Evolutionary conservation across 805 yeast species (phyloP), one percentile per base, ranked within the genome.

Genomic region (Kodamaea lidongshanica): DNA sequence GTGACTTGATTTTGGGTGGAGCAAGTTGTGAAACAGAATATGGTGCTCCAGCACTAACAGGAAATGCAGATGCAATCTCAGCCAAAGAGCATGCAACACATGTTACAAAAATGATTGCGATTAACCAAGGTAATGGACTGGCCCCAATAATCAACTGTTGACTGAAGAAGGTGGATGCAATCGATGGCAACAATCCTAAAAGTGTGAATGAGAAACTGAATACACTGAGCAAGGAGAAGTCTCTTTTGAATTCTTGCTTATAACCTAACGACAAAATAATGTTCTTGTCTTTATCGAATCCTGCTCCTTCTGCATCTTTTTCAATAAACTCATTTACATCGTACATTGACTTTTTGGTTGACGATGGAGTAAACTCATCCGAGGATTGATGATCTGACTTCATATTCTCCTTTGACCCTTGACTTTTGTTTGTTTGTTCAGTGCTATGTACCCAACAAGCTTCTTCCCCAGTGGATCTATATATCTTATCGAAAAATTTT

Each of bases 11-110:
- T 41, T 59, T 61, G 15, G 68, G 70, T 10, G 82, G 82, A 3
- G 81, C 70, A 40, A 77, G 55, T 42, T 74, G 73, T 3, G 74
- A 65, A 1, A 77, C 77, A 36, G 84, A 81, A 42, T 78, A 78
- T 28, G 80, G 80, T 7, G 79, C 65, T 27, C 84, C 85, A 18
- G 80, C 73, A 7, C 79, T 63, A 6, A 80, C 76, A 23, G 85
- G 85, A 56, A 72, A 72, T 5, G 80, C 74, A 16, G 74, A 64
- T 8, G 80, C 68, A 19, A 77, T 58, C 46, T 79, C 85, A 0
- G 82, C 81, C 71, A 78, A 61, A 12, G 77, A 66, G 24, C 65
- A 56, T 9, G 80, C 80, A 24, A 77, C 82, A 4, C 67, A 61
- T 30, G 69, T 58, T 30, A 78, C 65, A 19, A 77, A 74, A 22